A percentile compares a stretch with the other conserved stretches of the same genome.
These are phyloP conservation scores for Chaetomium tenue DNA, from an alignment of 495 filamentous ascomycete genomes.

Conservation along the genomic window DNA sequence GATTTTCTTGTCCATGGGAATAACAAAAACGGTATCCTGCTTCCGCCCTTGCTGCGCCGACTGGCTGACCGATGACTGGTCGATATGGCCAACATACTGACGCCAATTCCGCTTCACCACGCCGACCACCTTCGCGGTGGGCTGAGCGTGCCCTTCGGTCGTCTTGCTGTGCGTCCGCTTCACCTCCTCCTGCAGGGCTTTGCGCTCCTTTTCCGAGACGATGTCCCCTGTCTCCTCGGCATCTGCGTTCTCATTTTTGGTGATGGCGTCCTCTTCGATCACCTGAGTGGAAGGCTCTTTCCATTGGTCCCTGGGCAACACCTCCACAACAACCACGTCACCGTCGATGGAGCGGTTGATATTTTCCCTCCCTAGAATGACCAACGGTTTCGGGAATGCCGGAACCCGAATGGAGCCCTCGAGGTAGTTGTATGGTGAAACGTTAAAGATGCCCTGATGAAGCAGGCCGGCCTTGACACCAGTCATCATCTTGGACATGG, in stretches of 20 bases:
- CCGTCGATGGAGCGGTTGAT: constrained; percentile 92
- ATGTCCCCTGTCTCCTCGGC: constrained; percentile 69
- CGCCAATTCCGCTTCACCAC: constrained; percentile 94
- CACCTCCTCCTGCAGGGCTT: constrained; percentile 84
- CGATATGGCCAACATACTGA: constrained; percentile 94
- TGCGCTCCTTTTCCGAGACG: constrained; percentile 79
- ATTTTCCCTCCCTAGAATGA: constrained; percentile 91
- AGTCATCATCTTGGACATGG: constrained; percentile 92
- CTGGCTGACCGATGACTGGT: constrained; percentile 75
- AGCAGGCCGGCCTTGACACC: constrained; percentile 79
- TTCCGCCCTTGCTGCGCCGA: constrained; percentile 67
- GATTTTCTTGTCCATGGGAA: constrained; percentile 96
- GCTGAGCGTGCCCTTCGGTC: constrained; percentile 76
- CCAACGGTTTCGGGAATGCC: constrained; percentile 81
- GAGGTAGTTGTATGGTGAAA: constrained; percentile 95
- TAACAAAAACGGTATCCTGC: constrained; percentile 88
- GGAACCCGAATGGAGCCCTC: constrained; percentile 88
- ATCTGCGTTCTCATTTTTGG: constrained; percentile 89
- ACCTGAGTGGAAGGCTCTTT: constrained; percentile 92
- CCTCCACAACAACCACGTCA: constrained; percentile 87
- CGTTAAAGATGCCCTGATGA: constrained; percentile 92
- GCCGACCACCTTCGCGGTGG: constrained; percentile 90
- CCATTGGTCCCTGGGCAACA: constrained; percentile 92
- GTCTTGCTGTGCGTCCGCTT: constrained; percentile 77
- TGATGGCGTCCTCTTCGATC: constrained; percentile 89